Evolutionary conservation across 2,329 filamentous ascomycete genomes (phyloP).

Genomic region (Drechslerella stenobrocha): DNA sequence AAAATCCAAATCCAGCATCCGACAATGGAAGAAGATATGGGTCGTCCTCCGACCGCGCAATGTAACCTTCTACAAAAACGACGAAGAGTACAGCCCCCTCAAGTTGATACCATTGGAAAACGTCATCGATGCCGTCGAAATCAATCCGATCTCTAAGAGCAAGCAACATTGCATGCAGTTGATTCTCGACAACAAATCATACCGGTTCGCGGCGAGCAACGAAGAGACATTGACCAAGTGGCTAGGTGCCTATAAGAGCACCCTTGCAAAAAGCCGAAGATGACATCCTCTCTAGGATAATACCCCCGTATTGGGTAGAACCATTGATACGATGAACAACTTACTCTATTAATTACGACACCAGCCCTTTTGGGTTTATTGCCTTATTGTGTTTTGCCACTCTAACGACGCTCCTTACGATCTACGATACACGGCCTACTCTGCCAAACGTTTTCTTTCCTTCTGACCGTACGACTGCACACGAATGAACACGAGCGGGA

Average conservation of each 20-base stretch:
- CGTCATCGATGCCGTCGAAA: slow-evolving; percentile 88
- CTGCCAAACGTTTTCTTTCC: slow-evolving; percentile 13
- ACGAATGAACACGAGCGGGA: slow-evolving; percentile 44
- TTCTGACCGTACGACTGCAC: slow-evolving; percentile 24
- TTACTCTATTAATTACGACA: slow-evolving; percentile 42
- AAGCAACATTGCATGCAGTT: slow-evolving; percentile 88
- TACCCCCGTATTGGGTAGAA: no score
- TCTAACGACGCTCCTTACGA: slow-evolving; percentile 41
- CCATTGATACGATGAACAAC: no score
- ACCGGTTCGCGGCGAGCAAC: slow-evolving; percentile 73
- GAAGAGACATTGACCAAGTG: slow-evolving; percentile 83
- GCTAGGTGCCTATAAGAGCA: slow-evolving; percentile 87
- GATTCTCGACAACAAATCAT: slow-evolving; percentile 87
- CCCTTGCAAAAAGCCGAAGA: slow-evolving; percentile 64
- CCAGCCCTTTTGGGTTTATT: slow-evolving; percentile 5
- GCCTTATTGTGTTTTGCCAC: slow-evolving; percentile 5
- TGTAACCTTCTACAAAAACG: slow-evolving; percentile 88
- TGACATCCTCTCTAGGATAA: slow-evolving; percentile 2
- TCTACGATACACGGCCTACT: slow-evolving; percentile 29
- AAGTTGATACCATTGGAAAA: slow-evolving; percentile 76
- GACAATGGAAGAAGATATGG: slow-evolving; percentile 95
- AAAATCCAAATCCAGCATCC: slow-evolving; percentile 78
- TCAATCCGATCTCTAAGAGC: slow-evolving; percentile 80
- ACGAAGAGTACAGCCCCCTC: slow-evolving; percentile 81
- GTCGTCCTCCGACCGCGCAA: slow-evolving; percentile 83